Evolutionary conservation across 345 rosid genomes (phyloP).

Genomic region (Stellera chamaejasme): DNA sequence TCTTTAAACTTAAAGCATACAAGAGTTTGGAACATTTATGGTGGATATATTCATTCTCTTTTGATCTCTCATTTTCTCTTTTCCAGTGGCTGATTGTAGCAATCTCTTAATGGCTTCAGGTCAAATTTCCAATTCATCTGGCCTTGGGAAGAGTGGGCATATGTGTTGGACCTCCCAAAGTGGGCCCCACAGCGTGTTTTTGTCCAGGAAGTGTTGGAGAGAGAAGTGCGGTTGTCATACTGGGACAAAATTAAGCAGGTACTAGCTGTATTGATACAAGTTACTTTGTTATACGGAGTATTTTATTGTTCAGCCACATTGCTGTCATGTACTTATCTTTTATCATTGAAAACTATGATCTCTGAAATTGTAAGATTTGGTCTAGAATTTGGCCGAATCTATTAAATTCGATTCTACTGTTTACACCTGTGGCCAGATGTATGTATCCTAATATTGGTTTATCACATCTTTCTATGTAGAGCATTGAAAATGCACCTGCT

Average conservation of each 20-base stretch:
- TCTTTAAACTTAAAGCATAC: too few species aligned
- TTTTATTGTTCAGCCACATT: too few species aligned
- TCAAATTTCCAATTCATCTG: slow-evolving; percentile 98
- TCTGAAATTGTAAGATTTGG: too few species aligned
- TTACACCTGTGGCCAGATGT: too few species aligned
- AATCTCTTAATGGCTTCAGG: slow-evolving; percentile 32
- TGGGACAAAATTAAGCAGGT: slow-evolving; percentile 99
- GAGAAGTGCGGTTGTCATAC: slow-evolving; percentile 94
- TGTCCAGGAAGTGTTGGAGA: slow-evolving; percentile 96
- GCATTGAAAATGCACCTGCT: slow-evolving; percentile 80
- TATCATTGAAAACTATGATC: too few species aligned
- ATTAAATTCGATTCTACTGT: too few species aligned
- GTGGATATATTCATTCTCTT: too few species aligned
- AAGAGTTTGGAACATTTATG: too few species aligned
- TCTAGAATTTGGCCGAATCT: too few species aligned
- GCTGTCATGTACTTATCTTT: too few species aligned
- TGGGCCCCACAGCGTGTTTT: slow-evolving; percentile 99
- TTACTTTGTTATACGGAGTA: too few species aligned
- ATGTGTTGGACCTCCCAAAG: slow-evolving; percentile 88
- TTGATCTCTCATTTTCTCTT: neutral
- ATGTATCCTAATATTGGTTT: neutral
- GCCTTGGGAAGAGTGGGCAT: slow-evolving; percentile 99
- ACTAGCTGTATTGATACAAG: neutral
- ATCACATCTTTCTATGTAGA: slow-evolving; percentile 34
- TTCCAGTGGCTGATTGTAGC: slow-evolving; percentile 5